A percentile compares a stretch with the other conserved stretches of the same genome.
These are phyloP conservation scores for Lentinula aciculospora DNA, from an alignment of 768 basidiomycete genomes.

Conservation along the genomic window DNA sequence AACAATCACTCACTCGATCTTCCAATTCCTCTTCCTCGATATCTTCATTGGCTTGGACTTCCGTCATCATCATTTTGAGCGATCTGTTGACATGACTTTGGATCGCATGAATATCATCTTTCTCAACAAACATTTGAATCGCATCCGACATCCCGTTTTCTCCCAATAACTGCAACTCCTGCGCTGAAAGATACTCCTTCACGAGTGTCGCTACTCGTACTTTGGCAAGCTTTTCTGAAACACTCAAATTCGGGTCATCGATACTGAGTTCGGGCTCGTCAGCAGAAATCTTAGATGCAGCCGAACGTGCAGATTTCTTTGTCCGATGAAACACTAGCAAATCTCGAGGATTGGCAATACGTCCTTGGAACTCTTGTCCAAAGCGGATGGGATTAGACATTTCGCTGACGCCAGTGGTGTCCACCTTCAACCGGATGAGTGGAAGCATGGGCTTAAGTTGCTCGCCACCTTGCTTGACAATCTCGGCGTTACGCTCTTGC, in stretches of 20 bases:
- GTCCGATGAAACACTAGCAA: slow-evolving; percentile 86
- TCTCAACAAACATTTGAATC: slow-evolving; percentile 93
- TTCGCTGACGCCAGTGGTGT: slow-evolving; percentile 85
- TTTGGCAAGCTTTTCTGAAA: slow-evolving; percentile 70
- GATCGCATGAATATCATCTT: slow-evolving; percentile 94
- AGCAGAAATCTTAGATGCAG: slow-evolving; percentile 52
- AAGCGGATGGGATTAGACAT: slow-evolving; percentile 96
- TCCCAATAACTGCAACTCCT: slow-evolving; percentile 87
- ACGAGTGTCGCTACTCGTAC: slow-evolving; percentile 88
- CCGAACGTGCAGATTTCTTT: slow-evolving; percentile 44
- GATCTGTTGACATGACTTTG: slow-evolving; percentile 61
- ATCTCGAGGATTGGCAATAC: slow-evolving; percentile 91
- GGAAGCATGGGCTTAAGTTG: slow-evolving; percentile 73
- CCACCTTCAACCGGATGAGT: slow-evolving; percentile 82
- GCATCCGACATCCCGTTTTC: slow-evolving; percentile 92
- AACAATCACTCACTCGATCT: slow-evolving; percentile 58
- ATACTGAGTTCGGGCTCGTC: slow-evolving; percentile 80
- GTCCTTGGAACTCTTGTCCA: slow-evolving; percentile 90
- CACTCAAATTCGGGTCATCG: slow-evolving; percentile 64
- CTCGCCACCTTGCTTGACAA: slow-evolving; percentile 56
- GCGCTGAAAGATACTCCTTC: slow-evolving; percentile 85
- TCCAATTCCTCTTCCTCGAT: slow-evolving; percentile 72
- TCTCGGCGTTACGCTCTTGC: slow-evolving; percentile 67
- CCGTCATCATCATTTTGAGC: slow-evolving; percentile 59
- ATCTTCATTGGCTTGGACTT: slow-evolving; percentile 43